phyloP scores from a whole-genome alignment of 176 grass and related monocot genomes.

The Oryza officinalis region DNA sequence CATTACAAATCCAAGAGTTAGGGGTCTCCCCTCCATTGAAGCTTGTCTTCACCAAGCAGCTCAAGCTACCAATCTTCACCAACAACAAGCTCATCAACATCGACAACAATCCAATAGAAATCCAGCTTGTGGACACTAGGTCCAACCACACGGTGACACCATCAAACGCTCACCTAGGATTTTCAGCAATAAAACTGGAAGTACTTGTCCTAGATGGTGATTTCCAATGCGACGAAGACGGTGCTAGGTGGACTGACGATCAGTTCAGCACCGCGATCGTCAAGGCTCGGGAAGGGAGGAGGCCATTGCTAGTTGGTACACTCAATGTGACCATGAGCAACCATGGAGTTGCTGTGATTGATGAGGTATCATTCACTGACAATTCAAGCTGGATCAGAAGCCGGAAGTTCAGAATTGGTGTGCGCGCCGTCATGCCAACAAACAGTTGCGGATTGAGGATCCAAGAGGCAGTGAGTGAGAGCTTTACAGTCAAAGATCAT shows the following conservation, averaged over 20 bases:
- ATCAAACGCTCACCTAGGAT: not conserved
- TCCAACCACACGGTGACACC: not conserved
- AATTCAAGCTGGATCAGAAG: conserved; percentile 79
- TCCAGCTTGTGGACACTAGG: conserved; percentile 36
- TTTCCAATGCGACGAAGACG: conserved; percentile 37
- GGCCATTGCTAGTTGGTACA: conserved; percentile 50
- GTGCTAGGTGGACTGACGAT: conserved; percentile 42
- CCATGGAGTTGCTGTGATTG: conserved; percentile 40
- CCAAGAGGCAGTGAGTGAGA: conserved; percentile 59
- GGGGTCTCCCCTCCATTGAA: conserved; percentile 21
- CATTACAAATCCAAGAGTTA: conserved; percentile 2
- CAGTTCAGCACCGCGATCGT: conserved; percentile 48
- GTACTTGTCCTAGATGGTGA: conserved; percentile 69
- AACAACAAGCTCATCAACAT: conserved; percentile 43
- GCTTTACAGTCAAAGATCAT: conserved; percentile 80
- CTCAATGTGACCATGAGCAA: conserved; percentile 31
- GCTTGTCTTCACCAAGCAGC: conserved; percentile 37
- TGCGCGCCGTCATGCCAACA: not conserved
- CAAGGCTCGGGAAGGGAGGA: conserved; percentile 51
- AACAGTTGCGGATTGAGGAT: conserved; percentile 30
- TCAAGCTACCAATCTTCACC: conserved; percentile 46
- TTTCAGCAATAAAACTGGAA: conserved; percentile 46
- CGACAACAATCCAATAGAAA: conserved; percentile 16
- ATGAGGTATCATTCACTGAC: conserved; percentile 61
- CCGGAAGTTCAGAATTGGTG: conserved; percentile 61